Percentiles rank a stretch among this genome's conserved stretches.
These are phyloP conservation scores for Geum urbanum DNA, from an alignment of 306 rosid genomes.

Conservation along the genomic window DNA sequence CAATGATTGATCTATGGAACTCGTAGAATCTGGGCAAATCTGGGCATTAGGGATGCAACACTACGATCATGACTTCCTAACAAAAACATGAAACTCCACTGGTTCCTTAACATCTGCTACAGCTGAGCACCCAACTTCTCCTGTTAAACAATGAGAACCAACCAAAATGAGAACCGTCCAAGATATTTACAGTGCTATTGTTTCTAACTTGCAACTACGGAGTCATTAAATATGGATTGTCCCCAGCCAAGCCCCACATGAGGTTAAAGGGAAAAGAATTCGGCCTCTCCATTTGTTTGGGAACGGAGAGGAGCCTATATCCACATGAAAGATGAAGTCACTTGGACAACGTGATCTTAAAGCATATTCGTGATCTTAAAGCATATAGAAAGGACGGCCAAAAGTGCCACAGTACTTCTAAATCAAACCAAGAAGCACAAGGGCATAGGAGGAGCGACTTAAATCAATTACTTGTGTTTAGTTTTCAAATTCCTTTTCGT, in stretches of 20 bases:
- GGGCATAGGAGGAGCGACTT: background rate
- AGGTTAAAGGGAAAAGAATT: background rate
- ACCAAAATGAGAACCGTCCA: background rate
- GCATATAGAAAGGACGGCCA: background rate
- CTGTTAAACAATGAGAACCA: constrained; percentile 47
- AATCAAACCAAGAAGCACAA: background rate
- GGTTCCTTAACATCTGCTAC: constrained; percentile 23
- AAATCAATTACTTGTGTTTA: background rate
- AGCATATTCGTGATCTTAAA: background rate
- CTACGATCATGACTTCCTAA: background rate
- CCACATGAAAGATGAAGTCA: background rate
- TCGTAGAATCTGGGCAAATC: background rate
- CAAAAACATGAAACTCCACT: background rate
- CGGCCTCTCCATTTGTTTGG: background rate
- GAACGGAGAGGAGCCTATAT: background rate
- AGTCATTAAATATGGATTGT: background rate
- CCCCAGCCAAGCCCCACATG: background rate
- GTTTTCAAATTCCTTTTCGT: background rate
- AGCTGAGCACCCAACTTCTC: constrained; percentile 79
- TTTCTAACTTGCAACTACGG: background rate
- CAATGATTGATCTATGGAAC: background rate
- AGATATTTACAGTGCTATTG: background rate
- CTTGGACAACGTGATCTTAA: background rate
- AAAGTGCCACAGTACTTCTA: background rate
- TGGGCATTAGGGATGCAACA: constrained; percentile 3